Base-by-base conservation (phyloP, 257 asterid species). In the Forsythia suspensa region DNA sequence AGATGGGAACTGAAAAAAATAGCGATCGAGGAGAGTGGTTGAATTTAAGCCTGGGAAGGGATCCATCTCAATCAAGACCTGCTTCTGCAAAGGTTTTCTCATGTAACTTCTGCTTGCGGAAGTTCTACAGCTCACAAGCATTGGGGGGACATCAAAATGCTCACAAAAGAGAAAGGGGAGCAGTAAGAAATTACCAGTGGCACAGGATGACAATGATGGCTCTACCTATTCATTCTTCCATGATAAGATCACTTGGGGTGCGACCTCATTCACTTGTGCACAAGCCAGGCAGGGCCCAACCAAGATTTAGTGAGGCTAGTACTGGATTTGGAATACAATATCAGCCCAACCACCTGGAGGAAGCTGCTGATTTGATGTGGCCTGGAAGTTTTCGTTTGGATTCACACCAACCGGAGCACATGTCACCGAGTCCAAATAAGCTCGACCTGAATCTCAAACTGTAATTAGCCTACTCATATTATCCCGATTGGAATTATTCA, bases 141-240 rank as follows among this genome's bases (percentile, higher is more conserved):
- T 85, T 95, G 83, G 98, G 99, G 1, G 99, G 99, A 18, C 99
- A 95, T 83, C 98, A 95, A 86, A 95, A 95, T 83, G 99, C 98
- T 42, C 99, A 95, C 90, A 93, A 92, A 85, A 88, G 94, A 79
- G 99, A 93, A 80, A 92, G 99, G 74, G 96, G 97, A 3, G 97
- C 96, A 41, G 88, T 82, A 40, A 86, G 91, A 75, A 86, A 89
- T 71, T 86, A 88, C 81, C 96, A 86, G 79, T 86, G 95, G 39
- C 91, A 90, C 79, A 83, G 88, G 77, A 86, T 87, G 95, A 77
- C 89, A 3, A 81, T 84, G 86, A 73, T 82, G 88, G 66, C 87
- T 71, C 71, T 78, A 77, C 95, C 96, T n/a, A 48, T 87, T 72
- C 84, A 86, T 63, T 73, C 77, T 73, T 77, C 94, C 82, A 86